Base-by-base conservation (phyloP, 306 rosid species). In the Herpetospermum pedunculosum region DNA sequence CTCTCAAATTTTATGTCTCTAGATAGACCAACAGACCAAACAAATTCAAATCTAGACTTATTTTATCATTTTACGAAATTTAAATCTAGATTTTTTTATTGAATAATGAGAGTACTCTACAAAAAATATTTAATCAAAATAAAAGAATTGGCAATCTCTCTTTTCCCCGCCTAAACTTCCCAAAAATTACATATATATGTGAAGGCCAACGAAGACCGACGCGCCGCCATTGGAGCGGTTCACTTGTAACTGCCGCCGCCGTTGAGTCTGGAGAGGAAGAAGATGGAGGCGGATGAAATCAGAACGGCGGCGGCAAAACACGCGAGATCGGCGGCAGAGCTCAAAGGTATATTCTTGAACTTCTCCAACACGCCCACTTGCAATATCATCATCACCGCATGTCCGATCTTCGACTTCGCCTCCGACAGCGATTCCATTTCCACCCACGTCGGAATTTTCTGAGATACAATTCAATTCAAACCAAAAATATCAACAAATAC, bases 361-460 rank as follows among this genome's bases (percentile, higher is more conserved):
- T 84, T 86, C 57, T 86, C 88, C 37, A 86, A 59, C 63, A 86
- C 79, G 69, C 88, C 90, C 64, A 81, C 90, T 70, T 86, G 90
- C 48, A 86, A 85, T 38, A 84, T 78, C 88, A 86, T 79, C 75
- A 80, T 76, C 83, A 86, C 79, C 2, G 90, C 85, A 70, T 82
- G 90, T 4, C 90, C 90, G 38, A 86, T 53, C 62, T 80, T 86
- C 28, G 86, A 80, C 75, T 86, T 86, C 26, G 84, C 86, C 71
- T 73, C 76, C 14, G 84, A 73, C 35, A 86, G 75, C 16, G 86
- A 80, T 76, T 80, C 53, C 85, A 78, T 84, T 47, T 46, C 84
- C 8, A 76, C 75, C 88, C 86, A 86, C 15, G 77, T 57, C 30
- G 90, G 88, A 59, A 81, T 52, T 49, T 70, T 55, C 88, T 86